Percentiles rank a stretch among this genome's conserved stretches.
Conservation (phyloP, 768 basidiomycete species). For the Tulasnella calospora region DNA sequence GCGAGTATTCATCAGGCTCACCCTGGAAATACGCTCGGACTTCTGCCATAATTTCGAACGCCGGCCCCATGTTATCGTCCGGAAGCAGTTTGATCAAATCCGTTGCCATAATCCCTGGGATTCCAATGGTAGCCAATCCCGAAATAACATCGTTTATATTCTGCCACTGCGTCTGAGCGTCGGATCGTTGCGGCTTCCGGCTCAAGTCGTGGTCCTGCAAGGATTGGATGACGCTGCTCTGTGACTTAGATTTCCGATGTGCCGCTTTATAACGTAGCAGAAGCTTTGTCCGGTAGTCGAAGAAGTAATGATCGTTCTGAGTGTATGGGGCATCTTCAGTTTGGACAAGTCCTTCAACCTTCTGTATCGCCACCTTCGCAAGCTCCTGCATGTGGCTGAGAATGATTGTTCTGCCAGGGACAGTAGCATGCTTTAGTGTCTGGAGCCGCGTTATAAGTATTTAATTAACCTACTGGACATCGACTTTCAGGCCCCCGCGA, state of each 20-base stretch:
- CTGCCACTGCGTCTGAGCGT: neutral
- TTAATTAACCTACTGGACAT: neutral
- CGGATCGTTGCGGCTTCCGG: neutral
- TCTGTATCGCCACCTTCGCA: neutral
- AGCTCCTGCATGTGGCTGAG: neutral
- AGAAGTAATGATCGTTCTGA: constrained; percentile 24
- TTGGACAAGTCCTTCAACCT: constrained; percentile 8
- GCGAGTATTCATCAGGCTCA: no score
- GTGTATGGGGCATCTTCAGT: constrained; percentile 1
- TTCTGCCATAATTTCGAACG: constrained; percentile 24
- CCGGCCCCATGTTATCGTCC: constrained; percentile 19
- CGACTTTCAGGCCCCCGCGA: constrained; percentile 11
- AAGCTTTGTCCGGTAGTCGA: constrained; percentile 2
- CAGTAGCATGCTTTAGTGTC: no score
- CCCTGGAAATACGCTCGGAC: constrained; percentile 21
- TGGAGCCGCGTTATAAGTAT: no score
- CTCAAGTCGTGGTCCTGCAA: neutral
- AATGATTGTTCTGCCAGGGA: no score
- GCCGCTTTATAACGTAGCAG: constrained; percentile 1
- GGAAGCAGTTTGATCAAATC: constrained; percentile 16
- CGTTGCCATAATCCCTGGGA: constrained; percentile 48
- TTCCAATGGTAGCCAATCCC: constrained; percentile 40
- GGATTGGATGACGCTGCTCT: neutral
- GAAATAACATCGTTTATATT: neutral
- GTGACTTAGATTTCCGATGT: neutral